Base-by-base conservation (phyloP, 1,139 yeast species). In the Lizanozyma gosingica region DNA sequence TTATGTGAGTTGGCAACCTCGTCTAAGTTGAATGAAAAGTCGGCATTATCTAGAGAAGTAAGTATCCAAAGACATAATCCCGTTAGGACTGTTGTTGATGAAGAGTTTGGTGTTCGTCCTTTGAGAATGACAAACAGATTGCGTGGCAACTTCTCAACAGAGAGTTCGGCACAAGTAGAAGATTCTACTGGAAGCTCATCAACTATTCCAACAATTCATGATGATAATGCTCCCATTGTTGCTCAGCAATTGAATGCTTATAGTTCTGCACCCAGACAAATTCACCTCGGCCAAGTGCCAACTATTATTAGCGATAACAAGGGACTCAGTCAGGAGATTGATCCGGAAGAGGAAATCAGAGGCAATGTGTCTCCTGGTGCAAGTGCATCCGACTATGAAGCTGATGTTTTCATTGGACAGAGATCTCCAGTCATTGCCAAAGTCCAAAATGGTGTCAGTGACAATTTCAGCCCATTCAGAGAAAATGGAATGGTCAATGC, bases 1-100 rank as follows among this genome's bases (percentile, higher is more conserved):
- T 73, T 87, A 14, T 80, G 90, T 53, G 94, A 85, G 49, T 70
- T 85, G 44, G 60, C 84, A 27, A 66, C 76, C 27, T 62, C 69
- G 4, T 79, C 75, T 29, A 83, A 78, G 54, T 63, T 83, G 39
- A 56, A 52, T 29, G 50, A 48, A 11, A 6, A 22, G 6, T 22
- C 18, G 15, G 42, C 42, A 15, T 43, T 41, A n/a, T 38, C 47
- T 15, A 44, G 50, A 38, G 39, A 33, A 11, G 35, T 38, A 17
- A 41, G 36, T 9, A 14, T 18, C 11, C 15, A 18, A 34, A 16
- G 16, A 15, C 37, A 35, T 22, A 17, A 15, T 17, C 11, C 17
- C 3, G 15, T n/a, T 3, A 34, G 18, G 4, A 22, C 9, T 15
- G 14, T n/a, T 6, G n/a, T 17, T 34, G 56, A 52, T 17, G 57